Base-by-base conservation (phyloP, 257 asterid species). In the Catharanthus roseus region DNA sequence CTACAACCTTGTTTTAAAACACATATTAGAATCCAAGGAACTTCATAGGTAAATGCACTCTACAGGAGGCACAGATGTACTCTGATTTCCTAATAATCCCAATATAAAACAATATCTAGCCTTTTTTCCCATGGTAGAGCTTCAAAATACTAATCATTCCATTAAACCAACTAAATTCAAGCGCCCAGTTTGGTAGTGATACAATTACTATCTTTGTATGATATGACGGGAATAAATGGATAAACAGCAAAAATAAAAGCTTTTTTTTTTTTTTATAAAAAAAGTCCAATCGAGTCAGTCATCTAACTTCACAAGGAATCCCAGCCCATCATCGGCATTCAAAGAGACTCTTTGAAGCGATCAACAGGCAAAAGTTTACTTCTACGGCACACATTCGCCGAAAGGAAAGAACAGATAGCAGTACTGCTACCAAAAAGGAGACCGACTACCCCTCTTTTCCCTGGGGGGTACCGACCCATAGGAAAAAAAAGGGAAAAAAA, bases 381-480 rank as follows among this genome's bases (percentile, higher is more conserved):
- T 53, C 65, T 53, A 69, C 73, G 73, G 73, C 53, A 69, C 38
- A 69, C 73, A 67, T 44, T 66, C 70, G 45, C 57, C 56, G 44
- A 21, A 31, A 60, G 2, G 66, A 61, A 61, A 61, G 15, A 33
- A 62, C 24, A 16, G 24, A 16, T 18, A 31, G 26, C 44, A 31
- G 44, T 18, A 8, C 16, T 28, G n/a, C 0, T 4, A 0, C 4
- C 38, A 10, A 18, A 58, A 58, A 47, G 31, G 5, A 7, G 36
- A 64, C 36, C 34, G 19, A 50, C n/a, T 6, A 18, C 12, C 31
- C 5, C n/a, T n/a, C n/a, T n/a, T n/a, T n/a, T n/a, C n/a, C n/a
- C n/a, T n/a, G n/a, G n/a, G n/a, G n/a, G n/a, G 18, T 5, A 64
- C 6, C 49, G 50, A 31, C 18, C 49, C 41, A 47, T 10, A 5